phyloP scores from a whole-genome alignment of 139 green algal genomes.

The Chlorella sp. region DNA sequence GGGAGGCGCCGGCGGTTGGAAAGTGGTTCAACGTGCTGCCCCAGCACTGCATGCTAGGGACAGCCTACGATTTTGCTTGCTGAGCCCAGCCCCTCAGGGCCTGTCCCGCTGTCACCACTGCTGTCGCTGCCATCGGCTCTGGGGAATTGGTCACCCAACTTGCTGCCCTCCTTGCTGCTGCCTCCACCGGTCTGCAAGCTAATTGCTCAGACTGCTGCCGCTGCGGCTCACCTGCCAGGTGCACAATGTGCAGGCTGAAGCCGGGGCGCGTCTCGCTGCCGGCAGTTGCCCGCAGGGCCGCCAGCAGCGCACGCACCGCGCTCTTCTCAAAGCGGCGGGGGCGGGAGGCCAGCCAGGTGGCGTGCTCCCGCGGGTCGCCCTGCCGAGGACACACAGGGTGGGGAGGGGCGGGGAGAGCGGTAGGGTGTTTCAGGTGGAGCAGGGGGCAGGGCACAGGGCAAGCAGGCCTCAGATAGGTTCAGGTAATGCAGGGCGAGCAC shows the following conservation, averaged over 20 bases:
- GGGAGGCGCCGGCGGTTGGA: not conserved
- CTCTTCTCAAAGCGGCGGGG: slow-evolving; percentile 79
- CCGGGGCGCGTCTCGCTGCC: not conserved
- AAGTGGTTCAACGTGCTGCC: not conserved
- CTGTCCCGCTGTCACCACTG: too few species aligned
- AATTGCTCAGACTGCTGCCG: too few species aligned
- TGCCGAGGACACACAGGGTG: not conserved
- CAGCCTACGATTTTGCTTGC: not conserved
- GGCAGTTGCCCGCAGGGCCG: slow-evolving; percentile 49
- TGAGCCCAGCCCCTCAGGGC: too few species aligned
- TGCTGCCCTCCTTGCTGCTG: too few species aligned
- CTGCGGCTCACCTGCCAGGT: slow-evolving; percentile 11
- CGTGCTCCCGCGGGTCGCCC: slow-evolving; percentile 71
- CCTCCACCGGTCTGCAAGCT: too few species aligned
- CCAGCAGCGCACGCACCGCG: slow-evolving; percentile 73
- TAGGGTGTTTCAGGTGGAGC: not conserved
- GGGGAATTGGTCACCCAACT: too few species aligned
- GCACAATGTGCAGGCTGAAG: slow-evolving; percentile 42
- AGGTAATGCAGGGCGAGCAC: too few species aligned
- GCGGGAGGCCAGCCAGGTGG: slow-evolving; percentile 76
- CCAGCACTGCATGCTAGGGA: not conserved
- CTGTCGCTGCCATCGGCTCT: too few species aligned
- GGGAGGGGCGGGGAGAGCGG: not conserved
- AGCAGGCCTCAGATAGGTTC: too few species aligned
- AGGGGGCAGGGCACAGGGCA: not conserved